phyloP scores from a whole-genome alignment of 2,329 filamentous ascomycete genomes.

The Neospermospora avenae region DNA sequence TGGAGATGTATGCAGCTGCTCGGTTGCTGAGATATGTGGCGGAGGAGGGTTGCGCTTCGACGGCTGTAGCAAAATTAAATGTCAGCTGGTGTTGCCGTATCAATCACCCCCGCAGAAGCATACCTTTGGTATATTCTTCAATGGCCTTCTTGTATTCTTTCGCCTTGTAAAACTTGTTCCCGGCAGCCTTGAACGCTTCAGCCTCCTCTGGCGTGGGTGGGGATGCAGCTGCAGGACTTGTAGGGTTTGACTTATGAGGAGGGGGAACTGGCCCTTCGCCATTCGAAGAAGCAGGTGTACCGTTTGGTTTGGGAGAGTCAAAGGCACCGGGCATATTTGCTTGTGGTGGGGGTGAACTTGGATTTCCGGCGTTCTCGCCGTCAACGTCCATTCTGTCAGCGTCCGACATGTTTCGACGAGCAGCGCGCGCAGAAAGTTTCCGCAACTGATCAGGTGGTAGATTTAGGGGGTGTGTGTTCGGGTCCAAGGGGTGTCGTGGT shows the following conservation, averaged over 20 bases:
- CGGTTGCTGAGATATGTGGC: constrained; percentile 92
- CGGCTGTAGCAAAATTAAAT: constrained; percentile 54
- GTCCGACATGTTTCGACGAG: constrained; percentile 47
- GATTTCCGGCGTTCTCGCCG: constrained; percentile 51
- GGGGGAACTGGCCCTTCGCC: constrained; percentile 62
- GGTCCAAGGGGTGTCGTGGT: constrained; percentile 49
- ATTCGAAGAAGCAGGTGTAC: constrained; percentile 36
- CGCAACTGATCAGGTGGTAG: constrained; percentile 85
- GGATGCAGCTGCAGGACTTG: constrained; percentile 51
- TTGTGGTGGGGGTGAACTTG: constrained; percentile 52
- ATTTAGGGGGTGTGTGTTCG: constrained; percentile 82
- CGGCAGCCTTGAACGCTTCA: constrained; percentile 85
- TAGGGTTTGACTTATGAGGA: constrained; percentile 65
- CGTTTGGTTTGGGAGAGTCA: constrained; percentile 45
- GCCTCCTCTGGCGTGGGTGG: constrained; percentile 61
- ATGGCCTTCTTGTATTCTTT: constrained; percentile 86
- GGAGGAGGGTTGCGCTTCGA: constrained; percentile 81
- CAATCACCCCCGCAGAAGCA: not conserved
- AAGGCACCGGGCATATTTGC: constrained; percentile 42
- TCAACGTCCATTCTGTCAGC: constrained; percentile 72
- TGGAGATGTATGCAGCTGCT: constrained; percentile 90
- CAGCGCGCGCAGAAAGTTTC: constrained; percentile 63
- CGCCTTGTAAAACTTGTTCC: constrained; percentile 97
- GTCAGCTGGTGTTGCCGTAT: constrained; percentile 1
- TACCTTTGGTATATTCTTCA: constrained; percentile 93